Conservation (phyloP, 1,284 basidiomycete genomes). For the Naganishia sp. region DNA sequence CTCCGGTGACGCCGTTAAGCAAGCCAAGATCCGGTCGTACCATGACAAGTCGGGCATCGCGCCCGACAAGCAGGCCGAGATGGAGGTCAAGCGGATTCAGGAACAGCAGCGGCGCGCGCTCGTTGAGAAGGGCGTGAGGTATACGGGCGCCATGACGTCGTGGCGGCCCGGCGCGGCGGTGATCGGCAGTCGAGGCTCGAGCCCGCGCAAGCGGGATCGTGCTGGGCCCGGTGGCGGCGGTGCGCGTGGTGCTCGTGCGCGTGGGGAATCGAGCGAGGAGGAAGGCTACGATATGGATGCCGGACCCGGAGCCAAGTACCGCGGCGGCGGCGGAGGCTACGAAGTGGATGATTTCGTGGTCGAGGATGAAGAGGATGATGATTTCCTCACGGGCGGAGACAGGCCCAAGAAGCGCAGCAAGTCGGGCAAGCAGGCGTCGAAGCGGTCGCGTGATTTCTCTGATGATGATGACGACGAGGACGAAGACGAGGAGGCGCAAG, state of each 20-base stretch:
- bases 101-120: constrained; percentile 25
- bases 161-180: constrained; percentile 23
- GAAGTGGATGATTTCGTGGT: constrained; percentile 32
- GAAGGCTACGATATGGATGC: constrained; percentile 15
- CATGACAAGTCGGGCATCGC: constrained; percentile 31
- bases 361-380: constrained; percentile 29
- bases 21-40: constrained; percentile 30
- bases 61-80: constrained; percentile 31
- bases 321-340: constrained; percentile 22
- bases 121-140: constrained; percentile 27
- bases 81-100: constrained; percentile 28
- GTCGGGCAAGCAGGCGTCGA: constrained; percentile 4
- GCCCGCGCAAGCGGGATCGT: constrained; percentile 15
- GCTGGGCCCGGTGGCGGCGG: constrained; percentile 9
- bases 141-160: constrained; percentile 29
- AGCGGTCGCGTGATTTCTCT: constrained; percentile 9
- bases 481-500: constrained; percentile 29
- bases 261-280: constrained; percentile 13
- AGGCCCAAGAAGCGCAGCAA: constrained; percentile 19
- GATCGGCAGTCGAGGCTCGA: constrained; percentile 20
- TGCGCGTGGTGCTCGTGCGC: neutral
- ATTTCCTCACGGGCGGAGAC: constrained; percentile 7
- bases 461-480: constrained; percentile 24
- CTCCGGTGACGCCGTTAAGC: constrained; percentile 24
- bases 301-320: neutral